Conservation (phyloP, 75 land plant species). For the Pinus albicaulis region DNA sequence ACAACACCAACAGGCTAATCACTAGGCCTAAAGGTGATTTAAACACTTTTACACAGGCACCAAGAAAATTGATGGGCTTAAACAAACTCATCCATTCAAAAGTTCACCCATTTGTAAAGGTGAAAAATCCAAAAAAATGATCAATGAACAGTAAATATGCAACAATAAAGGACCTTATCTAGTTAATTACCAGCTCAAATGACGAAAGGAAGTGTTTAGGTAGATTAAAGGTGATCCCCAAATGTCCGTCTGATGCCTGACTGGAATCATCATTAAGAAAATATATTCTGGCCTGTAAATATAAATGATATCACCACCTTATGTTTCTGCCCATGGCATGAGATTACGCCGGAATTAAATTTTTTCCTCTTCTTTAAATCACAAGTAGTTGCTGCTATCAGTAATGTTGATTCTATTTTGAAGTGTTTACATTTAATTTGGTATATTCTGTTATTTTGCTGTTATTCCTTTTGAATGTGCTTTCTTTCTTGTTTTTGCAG, state of each 20-base stretch:
- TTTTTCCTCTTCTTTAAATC: not conserved
- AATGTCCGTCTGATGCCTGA: no score
- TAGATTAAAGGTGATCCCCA: not conserved
- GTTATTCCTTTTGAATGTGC: not conserved
- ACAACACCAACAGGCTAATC: no score
- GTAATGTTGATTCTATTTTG: not conserved
- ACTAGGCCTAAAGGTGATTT: no score
- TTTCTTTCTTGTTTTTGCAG: slow-evolving; percentile 24
- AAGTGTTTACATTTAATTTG: not conserved
- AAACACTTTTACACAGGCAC: no score
- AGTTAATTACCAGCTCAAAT: no score
- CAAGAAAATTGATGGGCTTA: no score
- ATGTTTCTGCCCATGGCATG: not conserved
- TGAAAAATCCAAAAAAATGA: no score
- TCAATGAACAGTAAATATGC: no score
- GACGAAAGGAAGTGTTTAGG: not conserved
- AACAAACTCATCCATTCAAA: no score
- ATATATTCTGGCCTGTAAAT: not conserved
- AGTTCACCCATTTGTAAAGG: no score
- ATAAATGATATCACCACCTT: slow-evolving; percentile 1
- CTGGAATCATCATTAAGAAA: no score
- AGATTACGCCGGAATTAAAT: not conserved
- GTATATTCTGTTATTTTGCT: not conserved
- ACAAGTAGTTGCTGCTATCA: not conserved
- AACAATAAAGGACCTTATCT: no score